Evolutionary conservation across 352 stramenopile species (phyloP), one percentile per base, ranked within the genome.

Genomic region (Globisporangium emineosum): DNA sequence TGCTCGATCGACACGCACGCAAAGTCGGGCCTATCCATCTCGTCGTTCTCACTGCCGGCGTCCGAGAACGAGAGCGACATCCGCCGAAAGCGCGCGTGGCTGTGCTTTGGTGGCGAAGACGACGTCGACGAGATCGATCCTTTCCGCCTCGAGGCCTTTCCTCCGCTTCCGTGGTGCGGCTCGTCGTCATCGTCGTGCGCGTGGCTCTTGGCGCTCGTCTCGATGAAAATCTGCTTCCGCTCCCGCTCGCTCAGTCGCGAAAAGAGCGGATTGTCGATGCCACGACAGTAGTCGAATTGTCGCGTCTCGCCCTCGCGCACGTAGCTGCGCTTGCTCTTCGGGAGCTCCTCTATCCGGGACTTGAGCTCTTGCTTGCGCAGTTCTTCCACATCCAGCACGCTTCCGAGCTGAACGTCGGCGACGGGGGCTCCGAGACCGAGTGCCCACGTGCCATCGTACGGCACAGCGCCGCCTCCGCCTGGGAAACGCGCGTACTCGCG

Each of bases 381-480:
- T 64, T 89, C 68, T 51, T 94, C 83, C 37, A 90, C 74, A 29
- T 91, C 79, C 3, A 87, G 52, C 19, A 95, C 87, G 58, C 68
- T 90, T 29, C 87, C 87, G 2, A 94, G 71, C 51, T 86, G 59
- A 0, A 95, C 69, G 50, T 95, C 85, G 2, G 72, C 75, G 1
- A 92, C 59, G n/a, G 67, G 70, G 4, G 70, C 72, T 27, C 87
- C 87, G 2, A 95, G 77, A 2, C 87, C 87, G 7, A 95, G 61
- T 0, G 87, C 85, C 85, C 85, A 95, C 45, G 85, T 91, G 35
- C 87, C 87, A 60, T 93, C 81, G 65, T 93, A 91, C 0, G 87
- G 87, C 12, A 95, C 82, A 19, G 81, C 78, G 21, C 83, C 65
- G 52, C 87, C 87, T 15, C 87, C 87, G 17, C 87, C 87, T 3